These are phyloP conservation scores for Lophium mytilinum DNA, from an alignment of 495 filamentous ascomycete species.

Conservation along the genomic window DNA sequence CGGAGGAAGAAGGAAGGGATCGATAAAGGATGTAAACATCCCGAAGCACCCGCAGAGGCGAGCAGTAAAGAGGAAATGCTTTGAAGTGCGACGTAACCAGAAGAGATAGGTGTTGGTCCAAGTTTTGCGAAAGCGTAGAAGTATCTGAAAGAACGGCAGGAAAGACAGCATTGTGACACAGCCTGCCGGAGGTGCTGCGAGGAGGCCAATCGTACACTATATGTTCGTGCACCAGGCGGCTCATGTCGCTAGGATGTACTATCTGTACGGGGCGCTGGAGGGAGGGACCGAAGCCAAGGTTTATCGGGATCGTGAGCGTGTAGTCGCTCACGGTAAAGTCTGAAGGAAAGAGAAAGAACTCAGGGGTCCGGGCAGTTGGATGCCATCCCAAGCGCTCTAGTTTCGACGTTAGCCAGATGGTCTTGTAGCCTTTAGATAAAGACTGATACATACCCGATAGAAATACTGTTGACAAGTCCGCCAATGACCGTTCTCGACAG, in stretches of 20 bases:
- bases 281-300: conserved; percentile 21
- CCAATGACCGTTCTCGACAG: conserved; percentile 18
- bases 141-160: conserved; percentile 17
- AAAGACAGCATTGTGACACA: conserved; percentile 16
- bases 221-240: conserved; percentile 17
- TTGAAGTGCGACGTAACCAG: conserved; percentile 22
- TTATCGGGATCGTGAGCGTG: conserved; percentile 15
- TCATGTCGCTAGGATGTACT: conserved; percentile 1
- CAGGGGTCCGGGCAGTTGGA: conserved; percentile 16
- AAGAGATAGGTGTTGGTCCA: conserved; percentile 19
- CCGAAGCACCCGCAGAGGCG: conserved; percentile 16
- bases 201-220: conserved; percentile 26
- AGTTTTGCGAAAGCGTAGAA: not conserved
- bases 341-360: conserved; percentile 10
- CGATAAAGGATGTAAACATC: conserved; percentile 23
- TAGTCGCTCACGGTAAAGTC: not conserved
- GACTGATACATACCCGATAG: conserved; percentile 3
- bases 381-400: conserved; percentile 20
- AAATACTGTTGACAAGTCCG: conserved; percentile 12
- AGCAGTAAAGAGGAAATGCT: conserved; percentile 20
- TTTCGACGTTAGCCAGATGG: not conserved
- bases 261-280: conserved; percentile 10
- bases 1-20: conserved; percentile 3
- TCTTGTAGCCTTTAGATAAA: too few relatives aligned
- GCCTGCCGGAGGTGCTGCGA: not conserved